These are phyloP conservation scores for Phytopythium vexans DNA, from an alignment of 352 stramenopile genomes.

Conservation along the genomic window DNA sequence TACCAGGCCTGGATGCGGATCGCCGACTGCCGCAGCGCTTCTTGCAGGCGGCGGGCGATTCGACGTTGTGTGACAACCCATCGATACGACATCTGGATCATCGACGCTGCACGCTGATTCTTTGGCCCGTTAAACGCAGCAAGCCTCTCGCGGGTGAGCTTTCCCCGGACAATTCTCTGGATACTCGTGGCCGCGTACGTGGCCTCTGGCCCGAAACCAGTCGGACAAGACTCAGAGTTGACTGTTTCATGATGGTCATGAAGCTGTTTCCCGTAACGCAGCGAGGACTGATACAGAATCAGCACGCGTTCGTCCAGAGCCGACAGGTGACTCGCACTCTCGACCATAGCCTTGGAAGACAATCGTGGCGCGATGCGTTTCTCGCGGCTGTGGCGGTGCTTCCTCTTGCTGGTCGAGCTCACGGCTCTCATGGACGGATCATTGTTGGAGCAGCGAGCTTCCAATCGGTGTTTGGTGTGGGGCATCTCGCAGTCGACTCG, in stretches of 20 bases:
- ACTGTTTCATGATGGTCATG: slow-evolving; percentile 4
- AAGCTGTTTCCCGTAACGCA: slow-evolving; percentile 26
- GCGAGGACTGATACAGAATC: slow-evolving; percentile 57
- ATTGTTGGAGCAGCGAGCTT: not conserved
- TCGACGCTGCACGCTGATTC: slow-evolving; percentile 26
- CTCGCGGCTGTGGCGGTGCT: too few relatives aligned
- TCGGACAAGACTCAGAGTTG: not conserved
- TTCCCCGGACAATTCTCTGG: slow-evolving; percentile 45
- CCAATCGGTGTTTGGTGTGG: not conserved
- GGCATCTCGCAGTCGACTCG: too few relatives aligned
- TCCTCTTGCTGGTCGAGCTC: not conserved
- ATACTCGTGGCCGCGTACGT: slow-evolving; percentile 59
- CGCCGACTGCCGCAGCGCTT: slow-evolving; percentile 18
- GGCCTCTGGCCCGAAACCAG: slow-evolving; percentile 41
- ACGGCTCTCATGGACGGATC: not conserved
- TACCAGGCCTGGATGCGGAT: slow-evolving; percentile 44
- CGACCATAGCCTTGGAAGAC: too few relatives aligned
- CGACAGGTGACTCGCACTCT: slow-evolving; percentile 11
- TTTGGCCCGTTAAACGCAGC: slow-evolving; percentile 32
- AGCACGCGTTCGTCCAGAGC: slow-evolving; percentile 57
- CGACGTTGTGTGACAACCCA: slow-evolving; percentile 18
- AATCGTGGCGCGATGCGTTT: too few relatives aligned
- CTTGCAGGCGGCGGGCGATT: slow-evolving; percentile 15
- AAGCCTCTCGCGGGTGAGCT: slow-evolving; percentile 25
- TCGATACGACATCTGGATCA: slow-evolving; percentile 38